These are phyloP conservation scores for Fragaria ananassa DNA, from an alignment of 306 rosid genomes.

Conservation along the genomic window DNA sequence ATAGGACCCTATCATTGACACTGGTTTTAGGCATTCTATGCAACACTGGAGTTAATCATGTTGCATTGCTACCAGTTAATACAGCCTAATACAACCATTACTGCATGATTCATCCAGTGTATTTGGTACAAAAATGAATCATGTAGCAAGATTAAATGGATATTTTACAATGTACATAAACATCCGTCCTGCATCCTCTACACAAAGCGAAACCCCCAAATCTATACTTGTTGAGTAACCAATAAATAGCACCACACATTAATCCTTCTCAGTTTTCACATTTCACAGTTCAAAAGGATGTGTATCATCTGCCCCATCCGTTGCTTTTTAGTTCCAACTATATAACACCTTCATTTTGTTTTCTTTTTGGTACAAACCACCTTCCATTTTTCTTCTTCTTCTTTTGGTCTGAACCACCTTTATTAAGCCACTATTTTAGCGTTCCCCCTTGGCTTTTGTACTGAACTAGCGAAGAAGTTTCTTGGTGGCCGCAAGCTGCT, in stretches of 20 bases:
- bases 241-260: conserved; percentile 8
- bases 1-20: neutral
- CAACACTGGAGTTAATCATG: neutral
- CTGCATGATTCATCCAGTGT: neutral
- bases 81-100: neutral
- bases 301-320: neutral
- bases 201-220: conserved; percentile 25
- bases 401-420: conserved; percentile 9
- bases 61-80: neutral
- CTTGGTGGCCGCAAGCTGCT: neutral
- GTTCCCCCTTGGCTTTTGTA: neutral
- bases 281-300: neutral
- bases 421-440: conserved; percentile 10
- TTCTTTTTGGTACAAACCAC: neutral
- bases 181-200: conserved; percentile 18
- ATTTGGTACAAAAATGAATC: neutral
- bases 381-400: neutral
- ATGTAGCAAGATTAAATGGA: conserved; percentile 9
- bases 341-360: conserved; percentile 17
- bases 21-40: neutral
- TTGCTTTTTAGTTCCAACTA: neutral
- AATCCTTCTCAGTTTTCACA: conserved; percentile 13
- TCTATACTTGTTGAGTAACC: conserved; percentile 15
- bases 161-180: conserved; percentile 12
- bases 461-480: neutral